Evolutionary conservation across 345 rosid genomes (phyloP), one percentile per base, ranked within the genome.

Genomic region (Aegle marmelos): DNA sequence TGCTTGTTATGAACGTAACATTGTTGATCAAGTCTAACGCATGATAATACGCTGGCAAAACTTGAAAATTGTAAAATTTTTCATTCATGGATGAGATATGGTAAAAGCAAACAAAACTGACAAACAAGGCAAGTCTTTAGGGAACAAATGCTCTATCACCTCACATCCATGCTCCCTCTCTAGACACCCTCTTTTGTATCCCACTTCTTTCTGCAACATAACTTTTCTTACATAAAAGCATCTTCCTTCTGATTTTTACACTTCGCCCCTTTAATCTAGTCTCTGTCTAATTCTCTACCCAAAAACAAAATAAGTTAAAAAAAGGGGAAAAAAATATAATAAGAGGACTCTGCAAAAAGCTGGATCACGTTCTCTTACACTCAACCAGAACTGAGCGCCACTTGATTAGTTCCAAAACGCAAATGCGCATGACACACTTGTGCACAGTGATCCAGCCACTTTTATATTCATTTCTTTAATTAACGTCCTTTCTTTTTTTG

Each of bases 331-430:
- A 11, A 25, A 8, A 34, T n/a, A n/a, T n/a, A 22, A 36, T n/a
- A 58, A 59, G 7, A 77, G 59, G 54, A 24, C 54, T 41, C 69
- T 36, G 48, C 45, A 45, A 65, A 28, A 58, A 21, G 50, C 78
- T 67, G 70, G 28, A 72, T 45, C 45, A 57, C 58, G 22, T 57
- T 58, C 68, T 70, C 70, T 66, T 41, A 27, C 50, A 28, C 16
- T 36, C 16, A 63, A 64, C 53, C 79, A 63, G 39, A 74, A 61
- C 48, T 24, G 10, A 57, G 39, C 50, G 57, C 34, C 59, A 74
- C 69, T 74, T 48, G 70, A 74, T 74, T 74, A 48, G 70, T 39
- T 45, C 70, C 70, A 50, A 63, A 75, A 62, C 64, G 10, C n/a
- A 34, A 74, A 75, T 33, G 37, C 61, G n/a, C 50, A 13, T 21